Evolutionary conservation across 805 yeast genomes (phyloP), one percentile per base, ranked within the genome.

Genomic region (Yarrowia divulgata): DNA sequence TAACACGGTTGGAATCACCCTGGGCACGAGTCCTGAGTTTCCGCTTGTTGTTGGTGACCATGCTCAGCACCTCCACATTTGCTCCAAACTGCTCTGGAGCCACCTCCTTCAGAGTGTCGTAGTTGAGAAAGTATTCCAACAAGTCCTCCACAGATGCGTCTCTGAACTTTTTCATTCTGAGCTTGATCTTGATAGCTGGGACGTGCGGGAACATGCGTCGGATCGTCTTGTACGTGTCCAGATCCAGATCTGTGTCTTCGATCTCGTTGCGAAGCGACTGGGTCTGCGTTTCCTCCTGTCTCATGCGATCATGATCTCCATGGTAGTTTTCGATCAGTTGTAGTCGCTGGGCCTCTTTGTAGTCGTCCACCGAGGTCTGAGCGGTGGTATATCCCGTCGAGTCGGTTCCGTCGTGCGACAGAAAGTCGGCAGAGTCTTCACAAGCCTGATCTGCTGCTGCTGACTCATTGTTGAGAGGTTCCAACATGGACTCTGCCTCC

Each of bases 251-350:
- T 2, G 66, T 60, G 19, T 45, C 66, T 45, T 60, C 66, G 8
- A 60, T 60, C 52, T 60, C 66, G 9, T 45, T 45, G 3, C 66
- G 12, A 10, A 60, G 43, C 6, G 32, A 13, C 48, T 32, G 66
- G 39, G 42, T 43, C 40, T 60, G 48, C 8, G 29, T 60, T 34
- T 60, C 66, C 34, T 60, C 66, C 42, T 45, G 32, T 19, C 66
- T 40, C 18, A 45, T 35, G 2, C 66, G 40, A 16, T 60, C 66
- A 12, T 63, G 68, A 9, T 46, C 37, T 6, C 35, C 57, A 16
- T 48, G 57, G 46, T 63, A 63, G 16, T 63, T 49, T 37, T 63
- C 68, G 10, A 63, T 63, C 45, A 63, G 40, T 19, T 63, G 68
- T 19, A 48, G 48, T 48, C 68, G 19, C 32, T 63, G 68, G 29